Base-by-base conservation (phyloP, 495 filamentous ascomycete genomes). In the Cercophora scortea region DNA sequence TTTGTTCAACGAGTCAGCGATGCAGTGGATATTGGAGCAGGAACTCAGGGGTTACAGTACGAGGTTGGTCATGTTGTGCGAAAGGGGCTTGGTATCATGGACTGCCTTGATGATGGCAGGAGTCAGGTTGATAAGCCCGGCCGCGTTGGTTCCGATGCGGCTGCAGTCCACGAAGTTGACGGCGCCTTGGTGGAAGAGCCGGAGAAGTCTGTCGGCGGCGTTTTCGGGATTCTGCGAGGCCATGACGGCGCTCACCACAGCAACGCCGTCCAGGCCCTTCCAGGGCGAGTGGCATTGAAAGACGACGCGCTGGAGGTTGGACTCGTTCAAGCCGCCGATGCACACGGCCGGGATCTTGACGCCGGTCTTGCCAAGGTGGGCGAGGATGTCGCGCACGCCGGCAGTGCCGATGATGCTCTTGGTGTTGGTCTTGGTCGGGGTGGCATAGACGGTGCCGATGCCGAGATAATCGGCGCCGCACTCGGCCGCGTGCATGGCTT, bases 61-160 rank as follows among this genome's bases (percentile, higher is more conserved):
- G 49, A 88, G 74, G 66, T 96, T 96, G 42, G 94, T 96, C 86
- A 97, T 96, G 65, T 95, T 96, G 69, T 96, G 93, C 8, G 86
- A 89, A 9, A 98, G 74, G 0, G 93, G 92, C 43, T 80, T 84
- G 13, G 64, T 72, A 10, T 70, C 57, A 0, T 76, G 74, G 45
- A 95, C 72, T 16, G 74, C 75, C 45, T 68, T 76, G 33, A 92
- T 71, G 17, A 90, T 65, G 3, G 64, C 61, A 0, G 83, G 80
- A 3, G 83, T 75, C 11, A 78, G 68, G 1, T 64, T 53, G 10
- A 68, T 62, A 13, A 95, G 67, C 16, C 75, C 60, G 15, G 67
- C 51, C 3, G 84, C 75, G 2, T 81, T 77, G 10, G 75, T 61
- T 25, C 25, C 25, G 25, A 25, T 25, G 25, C 25, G 25, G 25